Conservation (phyloP, 306 rosid genomes). For the Rosa multiflora region DNA sequence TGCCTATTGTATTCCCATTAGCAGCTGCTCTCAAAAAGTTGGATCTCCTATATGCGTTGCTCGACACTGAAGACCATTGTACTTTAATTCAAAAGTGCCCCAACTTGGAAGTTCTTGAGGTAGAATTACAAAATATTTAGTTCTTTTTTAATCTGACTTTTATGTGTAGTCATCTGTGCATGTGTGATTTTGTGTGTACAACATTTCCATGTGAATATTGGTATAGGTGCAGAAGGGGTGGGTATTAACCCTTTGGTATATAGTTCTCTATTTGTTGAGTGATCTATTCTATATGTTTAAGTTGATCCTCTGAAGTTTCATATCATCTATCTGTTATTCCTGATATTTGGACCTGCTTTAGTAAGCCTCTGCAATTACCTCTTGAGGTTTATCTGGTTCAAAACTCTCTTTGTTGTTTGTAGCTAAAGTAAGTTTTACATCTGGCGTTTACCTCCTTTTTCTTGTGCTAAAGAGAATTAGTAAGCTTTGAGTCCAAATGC, state of each 20-base stretch:
- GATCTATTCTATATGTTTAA: neutral
- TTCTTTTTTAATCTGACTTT: neutral
- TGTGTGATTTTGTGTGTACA: neutral
- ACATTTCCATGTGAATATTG: neutral
- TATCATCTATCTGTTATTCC: neutral
- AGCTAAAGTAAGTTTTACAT: neutral
- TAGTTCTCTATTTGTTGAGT: neutral
- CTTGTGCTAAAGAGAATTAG: neutral
- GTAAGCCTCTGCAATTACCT: neutral
- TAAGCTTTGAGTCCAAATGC: neutral
- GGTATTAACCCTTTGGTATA: neutral
- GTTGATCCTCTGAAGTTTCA: neutral
- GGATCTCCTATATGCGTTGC: conserved; percentile 85
- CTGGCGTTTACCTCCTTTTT: neutral
- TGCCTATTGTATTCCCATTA: conserved; percentile 74
- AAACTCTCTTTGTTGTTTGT: neutral
- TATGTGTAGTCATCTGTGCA: neutral
- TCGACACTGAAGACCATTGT: conserved; percentile 91
- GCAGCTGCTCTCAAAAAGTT: conserved; percentile 62
- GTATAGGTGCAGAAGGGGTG: neutral
- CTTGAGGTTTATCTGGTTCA: neutral
- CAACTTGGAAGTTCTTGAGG: conserved; percentile 89
- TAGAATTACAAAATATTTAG: conserved; percentile 24
- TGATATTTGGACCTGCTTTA: neutral
- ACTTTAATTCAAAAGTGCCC: conserved; percentile 79